Conservation (phyloP, 176 grass and related monocot species). For the sorghum (Sorghum bicolor) region DNA sequence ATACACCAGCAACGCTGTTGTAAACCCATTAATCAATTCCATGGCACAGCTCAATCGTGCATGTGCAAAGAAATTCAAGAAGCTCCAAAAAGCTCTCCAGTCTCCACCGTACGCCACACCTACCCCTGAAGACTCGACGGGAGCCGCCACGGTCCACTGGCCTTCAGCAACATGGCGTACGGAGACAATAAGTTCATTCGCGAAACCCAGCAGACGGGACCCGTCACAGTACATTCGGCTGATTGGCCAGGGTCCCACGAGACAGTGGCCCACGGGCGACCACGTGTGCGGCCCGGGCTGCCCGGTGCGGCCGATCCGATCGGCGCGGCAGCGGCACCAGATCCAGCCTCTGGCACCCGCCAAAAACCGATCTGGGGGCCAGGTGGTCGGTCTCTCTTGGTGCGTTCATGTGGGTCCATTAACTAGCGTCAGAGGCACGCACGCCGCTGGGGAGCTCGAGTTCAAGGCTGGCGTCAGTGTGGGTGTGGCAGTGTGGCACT, state of each 20-base stretch:
- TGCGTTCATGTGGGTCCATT: conserved; percentile 32
- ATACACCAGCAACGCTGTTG: conserved; percentile 3
- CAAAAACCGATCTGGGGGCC: not conserved
- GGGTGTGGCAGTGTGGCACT: not conserved
- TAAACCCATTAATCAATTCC: conserved; percentile 14
- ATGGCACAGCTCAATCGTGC: not conserved
- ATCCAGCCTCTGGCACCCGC: conserved; percentile 29
- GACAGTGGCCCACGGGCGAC: not conserved
- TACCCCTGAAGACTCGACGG: not conserved
- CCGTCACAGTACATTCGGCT: not conserved
- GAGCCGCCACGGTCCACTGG: not conserved
- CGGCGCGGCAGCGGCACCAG: conserved; percentile 28
- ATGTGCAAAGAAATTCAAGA: conserved; percentile 7
- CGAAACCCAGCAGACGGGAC: not conserved
- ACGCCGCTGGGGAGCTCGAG: not conserved
- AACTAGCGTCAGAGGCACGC: conserved; percentile 3
- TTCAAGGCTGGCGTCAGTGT: not conserved
- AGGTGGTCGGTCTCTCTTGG: conserved; percentile 2
- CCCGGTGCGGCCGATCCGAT: conserved; percentile 27
- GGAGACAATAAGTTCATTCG: conserved; percentile 23
- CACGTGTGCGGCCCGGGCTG: conserved; percentile 34
- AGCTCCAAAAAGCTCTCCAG: conserved; percentile 7
- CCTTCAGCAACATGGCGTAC: not conserved
- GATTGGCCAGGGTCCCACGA: conserved; percentile 20
- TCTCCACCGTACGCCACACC: not conserved